Evolutionary conservation across 441 rosid genomes (phyloP).

Genomic region (Euphorbia corollata): DNA sequence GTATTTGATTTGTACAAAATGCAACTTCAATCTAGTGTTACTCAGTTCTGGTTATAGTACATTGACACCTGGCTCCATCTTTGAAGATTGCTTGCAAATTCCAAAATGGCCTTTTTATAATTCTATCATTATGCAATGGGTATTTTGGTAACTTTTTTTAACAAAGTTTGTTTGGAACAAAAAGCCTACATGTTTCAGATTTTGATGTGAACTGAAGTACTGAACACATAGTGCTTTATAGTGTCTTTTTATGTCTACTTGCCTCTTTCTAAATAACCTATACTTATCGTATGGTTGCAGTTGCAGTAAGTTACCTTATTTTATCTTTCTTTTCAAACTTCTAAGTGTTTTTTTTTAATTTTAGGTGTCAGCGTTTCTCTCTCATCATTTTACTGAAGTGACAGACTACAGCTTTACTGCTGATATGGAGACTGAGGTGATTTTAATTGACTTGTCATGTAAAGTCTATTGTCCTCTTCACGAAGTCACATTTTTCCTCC

Average conservation of each 20-base stretch:
- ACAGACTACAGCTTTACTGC: conserved; percentile 96
- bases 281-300: neutral
- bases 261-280: conserved; percentile 1
- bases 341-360: conserved; percentile 16
- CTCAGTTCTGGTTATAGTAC: neutral
- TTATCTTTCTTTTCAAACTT: conserved; percentile 7
- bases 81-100: neutral
- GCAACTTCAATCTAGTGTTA: neutral
- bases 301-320: neutral
- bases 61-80: neutral
- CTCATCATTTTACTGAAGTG: conserved; percentile 83
- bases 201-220: neutral
- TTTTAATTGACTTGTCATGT: conserved; percentile 15
- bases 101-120: neutral
- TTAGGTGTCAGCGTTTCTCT: conserved; percentile 94
- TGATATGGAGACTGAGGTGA: conserved; percentile 97
- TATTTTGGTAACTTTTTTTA: conserved; percentile 1
- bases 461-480: conserved; percentile 4
- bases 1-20: neutral
- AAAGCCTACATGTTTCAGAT: neutral
- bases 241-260: neutral
- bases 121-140: neutral
- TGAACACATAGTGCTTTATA: neutral
- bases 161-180: neutral
- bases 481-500: neutral